phyloP scores from a whole-genome alignment of 2,329 filamentous ascomycete species.

The Akanthomyces uredinophilus region DNA sequence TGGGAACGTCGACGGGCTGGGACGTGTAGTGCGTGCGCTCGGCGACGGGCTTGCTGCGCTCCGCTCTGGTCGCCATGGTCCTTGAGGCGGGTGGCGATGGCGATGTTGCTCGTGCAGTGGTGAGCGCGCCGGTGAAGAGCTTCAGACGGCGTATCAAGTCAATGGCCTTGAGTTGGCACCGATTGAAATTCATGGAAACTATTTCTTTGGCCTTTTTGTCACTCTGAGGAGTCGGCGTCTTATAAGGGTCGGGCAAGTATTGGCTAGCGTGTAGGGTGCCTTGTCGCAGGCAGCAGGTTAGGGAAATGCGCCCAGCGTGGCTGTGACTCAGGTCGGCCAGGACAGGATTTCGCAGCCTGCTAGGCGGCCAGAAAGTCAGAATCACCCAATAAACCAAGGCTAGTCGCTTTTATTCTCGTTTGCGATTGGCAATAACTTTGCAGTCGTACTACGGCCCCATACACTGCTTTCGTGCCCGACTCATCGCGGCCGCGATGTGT shows the following conservation, averaged over 20 bases:
- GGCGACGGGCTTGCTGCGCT: neutral
- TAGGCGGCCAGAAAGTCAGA: neutral
- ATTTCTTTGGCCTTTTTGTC: too few relatives aligned
- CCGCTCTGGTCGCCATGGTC: neutral
- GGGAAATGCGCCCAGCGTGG: neutral
- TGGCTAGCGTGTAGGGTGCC: neutral
- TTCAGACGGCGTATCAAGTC: too few relatives aligned
- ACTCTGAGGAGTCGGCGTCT: neutral
- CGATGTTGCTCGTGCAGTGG: neutral
- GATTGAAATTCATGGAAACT: neutral
- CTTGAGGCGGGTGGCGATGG: neutral
- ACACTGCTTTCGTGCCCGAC: too few relatives aligned
- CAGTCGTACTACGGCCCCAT: too few relatives aligned
- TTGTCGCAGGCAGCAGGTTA: neutral
- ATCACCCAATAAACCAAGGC: too few relatives aligned
- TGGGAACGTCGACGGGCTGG: constrained; percentile 32
- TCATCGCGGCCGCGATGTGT: too few relatives aligned
- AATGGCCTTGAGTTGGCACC: neutral
- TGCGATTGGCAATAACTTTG: too few relatives aligned
- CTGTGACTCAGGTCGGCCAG: neutral
- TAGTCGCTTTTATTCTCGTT: too few relatives aligned
- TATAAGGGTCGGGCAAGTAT: neutral
- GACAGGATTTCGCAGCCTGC: neutral
- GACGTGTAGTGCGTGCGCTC: constrained; percentile 24
- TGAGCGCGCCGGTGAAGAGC: neutral